These are phyloP conservation scores for Ephemerocybe angulata DNA, from an alignment of 768 basidiomycete genomes.

Conservation along the genomic window DNA sequence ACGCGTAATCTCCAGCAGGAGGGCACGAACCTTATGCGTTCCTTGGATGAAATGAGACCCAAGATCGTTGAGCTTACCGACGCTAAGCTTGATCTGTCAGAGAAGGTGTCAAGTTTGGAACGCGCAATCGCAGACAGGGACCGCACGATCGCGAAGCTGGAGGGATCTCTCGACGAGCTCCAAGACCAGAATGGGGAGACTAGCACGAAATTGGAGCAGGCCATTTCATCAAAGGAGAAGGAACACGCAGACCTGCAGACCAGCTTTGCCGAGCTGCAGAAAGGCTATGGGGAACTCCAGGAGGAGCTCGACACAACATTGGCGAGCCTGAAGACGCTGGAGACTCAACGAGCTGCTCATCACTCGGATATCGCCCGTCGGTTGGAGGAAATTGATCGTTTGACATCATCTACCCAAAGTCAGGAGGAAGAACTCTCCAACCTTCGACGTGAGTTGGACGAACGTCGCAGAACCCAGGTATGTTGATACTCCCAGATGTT, in stretches of 20 bases:
- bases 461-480: conserved; percentile 38
- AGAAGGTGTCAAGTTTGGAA: conserved; percentile 57
- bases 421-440: conserved; percentile 53
- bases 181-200: conserved; percentile 47
- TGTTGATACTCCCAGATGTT: conserved; percentile 10
- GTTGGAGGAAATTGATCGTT: conserved; percentile 55
- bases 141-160: conserved; percentile 55
- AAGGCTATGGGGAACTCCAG: conserved; percentile 58
- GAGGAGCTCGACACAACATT: conserved; percentile 54
- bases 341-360: conserved; percentile 59
- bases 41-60: conserved; percentile 81
- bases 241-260: conserved; percentile 47
- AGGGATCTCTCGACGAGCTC: conserved; percentile 52
- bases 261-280: conserved; percentile 56
- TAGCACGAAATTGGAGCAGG: conserved; percentile 42
- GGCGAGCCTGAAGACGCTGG: conserved; percentile 53
- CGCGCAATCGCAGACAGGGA: conserved; percentile 54
- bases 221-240: conserved; percentile 46
- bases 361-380: conserved; percentile 54
- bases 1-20: conserved; percentile 74
- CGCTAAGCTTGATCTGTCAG: conserved; percentile 62
- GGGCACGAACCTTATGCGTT: conserved; percentile 72
- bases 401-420: conserved; percentile 39
- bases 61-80: conserved; percentile 82
- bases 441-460: conserved; percentile 51